phyloP scores from a whole-genome alignment of 2,329 filamentous ascomycete species.

The Coniochaeta ligniaria region DNA sequence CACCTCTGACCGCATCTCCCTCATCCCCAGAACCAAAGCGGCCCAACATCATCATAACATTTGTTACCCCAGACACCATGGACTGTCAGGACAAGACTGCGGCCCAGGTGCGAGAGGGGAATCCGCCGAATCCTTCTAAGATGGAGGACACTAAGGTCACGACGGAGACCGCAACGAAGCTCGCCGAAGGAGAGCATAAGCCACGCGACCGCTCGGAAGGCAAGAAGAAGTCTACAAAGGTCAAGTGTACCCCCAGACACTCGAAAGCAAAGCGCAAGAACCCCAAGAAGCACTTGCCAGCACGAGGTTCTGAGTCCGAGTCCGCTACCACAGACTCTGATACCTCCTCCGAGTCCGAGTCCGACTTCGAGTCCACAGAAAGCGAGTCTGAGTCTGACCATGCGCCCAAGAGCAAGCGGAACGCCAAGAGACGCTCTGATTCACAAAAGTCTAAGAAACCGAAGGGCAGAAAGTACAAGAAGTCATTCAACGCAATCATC shows the following conservation, averaged over 20 bases:
- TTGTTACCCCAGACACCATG: too few species aligned
- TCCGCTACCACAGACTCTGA: neutral
- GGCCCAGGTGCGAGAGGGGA: conserved; percentile 14
- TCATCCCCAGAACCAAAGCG: too few species aligned
- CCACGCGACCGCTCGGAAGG: conserved; percentile 9
- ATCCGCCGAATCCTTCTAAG: conserved; percentile 9
- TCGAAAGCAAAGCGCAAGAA: conserved; percentile 10
- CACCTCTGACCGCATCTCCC: too few species aligned
- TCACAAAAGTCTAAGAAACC: conserved; percentile 21
- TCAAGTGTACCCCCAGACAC: conserved; percentile 14
- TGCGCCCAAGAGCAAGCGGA: conserved; percentile 16
- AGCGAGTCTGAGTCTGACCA: conserved; percentile 13
- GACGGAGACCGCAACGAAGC: conserved; percentile 11
- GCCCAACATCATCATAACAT: too few species aligned
- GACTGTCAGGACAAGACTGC: conserved; percentile 13
- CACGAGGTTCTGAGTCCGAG: neutral
- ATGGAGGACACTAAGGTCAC: conserved; percentile 15
- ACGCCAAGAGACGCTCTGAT: conserved; percentile 21
- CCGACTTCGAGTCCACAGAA: conserved; percentile 15
- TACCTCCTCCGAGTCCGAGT: conserved; percentile 6
- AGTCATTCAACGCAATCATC: too few species aligned
- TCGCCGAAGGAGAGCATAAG: conserved; percentile 15
- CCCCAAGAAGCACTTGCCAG: conserved; percentile 14
- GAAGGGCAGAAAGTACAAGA: neutral
- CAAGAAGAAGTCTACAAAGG: conserved; percentile 17